Evolutionary conservation across 306 rosid species (phyloP), one percentile per base, ranked within the genome.

Genomic region (Prinsepia uniflora): DNA sequence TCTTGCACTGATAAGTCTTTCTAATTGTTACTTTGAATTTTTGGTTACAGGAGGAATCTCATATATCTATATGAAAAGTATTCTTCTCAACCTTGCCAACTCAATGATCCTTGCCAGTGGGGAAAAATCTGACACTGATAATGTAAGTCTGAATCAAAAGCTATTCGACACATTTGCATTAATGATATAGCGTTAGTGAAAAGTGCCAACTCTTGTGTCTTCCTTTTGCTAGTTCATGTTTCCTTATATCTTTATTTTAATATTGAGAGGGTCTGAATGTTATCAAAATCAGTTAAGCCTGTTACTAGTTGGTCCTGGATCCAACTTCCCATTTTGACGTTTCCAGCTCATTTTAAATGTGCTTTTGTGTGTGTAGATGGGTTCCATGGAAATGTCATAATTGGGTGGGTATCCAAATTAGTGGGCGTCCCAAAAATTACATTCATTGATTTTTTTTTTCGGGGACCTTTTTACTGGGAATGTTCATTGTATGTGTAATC

Each of bases 11-110:
- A 59, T 60, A 36, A 43, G 69, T 73, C 43, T 58, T 65, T n/a
- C n/a, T n/a, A n/a, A n/a, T n/a, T n/a, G n/a, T n/a, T 60, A 76
- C 63, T 60, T 54, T 39, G 76, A 53, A 66, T 70, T 66, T 12
- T 50, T 85, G 71, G 67, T 71, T 88, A 76, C 77, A 93, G 98
- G 97, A 72, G 83, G 83, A 70, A 50, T 72, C 64, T 89, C 97
- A n/a, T 67, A 45, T 70, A 70, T 76, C 71, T 80, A 79, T 59
- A 83, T 87, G 97, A 86, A 66, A 84, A 81, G 63, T 79, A 80
- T 89, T 77, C 87, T 86, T 72, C 90, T 83, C 82, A 87, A 83
- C 80, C 92, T 94, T 72, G 89, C 92, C 72, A 87, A 84, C 73
- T 79, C 78, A 76, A 87, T 86, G 89, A 85, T 49, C 77, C 75